A percentile compares a stretch with the other conserved stretches of the same genome.
These are phyloP conservation scores for Chloranthus sessilifolius DNA, from an alignment of 164 flowering plant species.

Conservation along the genomic window DNA sequence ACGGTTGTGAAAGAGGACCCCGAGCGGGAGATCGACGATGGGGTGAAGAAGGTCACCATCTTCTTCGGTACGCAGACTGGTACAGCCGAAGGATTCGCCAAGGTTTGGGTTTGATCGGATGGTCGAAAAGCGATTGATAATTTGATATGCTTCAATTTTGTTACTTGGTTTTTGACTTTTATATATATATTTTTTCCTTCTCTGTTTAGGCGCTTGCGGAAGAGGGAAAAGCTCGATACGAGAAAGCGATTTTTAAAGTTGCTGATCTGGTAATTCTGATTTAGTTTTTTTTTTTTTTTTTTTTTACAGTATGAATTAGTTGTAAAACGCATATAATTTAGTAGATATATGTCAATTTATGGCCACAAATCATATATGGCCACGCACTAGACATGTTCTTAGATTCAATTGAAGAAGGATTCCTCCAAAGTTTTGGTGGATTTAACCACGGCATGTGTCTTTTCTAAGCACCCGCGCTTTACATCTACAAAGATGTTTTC, in stretches of 20 bases:
- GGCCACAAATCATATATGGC: no score
- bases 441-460: no score
- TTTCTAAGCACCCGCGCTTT: no score
- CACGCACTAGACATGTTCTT: no score
- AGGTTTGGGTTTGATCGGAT: conserved; percentile 34
- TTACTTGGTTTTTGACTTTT: neutral
- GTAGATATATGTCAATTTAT: no score
- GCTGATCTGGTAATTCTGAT: conserved; percentile 64
- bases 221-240: conserved; percentile 83
- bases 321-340: no score
- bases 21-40: conserved; percentile 62
- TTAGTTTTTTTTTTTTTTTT: neutral
- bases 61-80: conserved; percentile 98
- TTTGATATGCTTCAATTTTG: neutral
- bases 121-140: neutral
- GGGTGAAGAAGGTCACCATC: conserved; percentile 76
- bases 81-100: conserved; percentile 97
- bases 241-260: conserved; percentile 68
- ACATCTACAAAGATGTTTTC: no score
- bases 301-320: no score
- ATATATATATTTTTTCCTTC: no score
- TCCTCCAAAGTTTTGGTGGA: no score
- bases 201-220: conserved; percentile 76
- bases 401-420: no score
- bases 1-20: conserved; percentile 31